Conservation (phyloP, 1,139 yeast genomes). For the Debaryomyces subglobosus region DNA sequence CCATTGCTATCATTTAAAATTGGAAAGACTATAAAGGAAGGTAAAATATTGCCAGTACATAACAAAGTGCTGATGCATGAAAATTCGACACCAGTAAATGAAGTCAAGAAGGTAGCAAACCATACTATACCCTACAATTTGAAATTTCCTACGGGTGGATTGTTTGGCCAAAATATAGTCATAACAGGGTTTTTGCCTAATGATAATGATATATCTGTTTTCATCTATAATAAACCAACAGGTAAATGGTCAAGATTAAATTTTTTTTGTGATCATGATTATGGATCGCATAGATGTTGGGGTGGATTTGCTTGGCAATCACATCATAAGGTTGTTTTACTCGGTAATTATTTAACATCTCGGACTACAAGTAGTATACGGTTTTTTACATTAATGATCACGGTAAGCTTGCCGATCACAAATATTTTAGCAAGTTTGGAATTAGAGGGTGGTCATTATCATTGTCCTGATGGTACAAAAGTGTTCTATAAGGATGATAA, state of each 20-base stretch:
- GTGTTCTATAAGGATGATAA: slow-evolving; percentile 20
- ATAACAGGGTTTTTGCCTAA: slow-evolving; percentile 59
- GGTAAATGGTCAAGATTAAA: slow-evolving; percentile 68
- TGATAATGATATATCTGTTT: slow-evolving; percentile 59
- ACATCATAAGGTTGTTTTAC: slow-evolving; percentile 64
- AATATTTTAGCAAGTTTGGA: slow-evolving; percentile 56
- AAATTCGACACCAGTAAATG: neutral
- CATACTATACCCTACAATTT: slow-evolving; percentile 44
- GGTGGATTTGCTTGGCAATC: slow-evolving; percentile 75
- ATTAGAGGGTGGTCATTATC: slow-evolving; percentile 33
- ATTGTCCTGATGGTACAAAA: slow-evolving; percentile 25
- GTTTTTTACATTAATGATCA: slow-evolving; percentile 57
- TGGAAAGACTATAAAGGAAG: slow-evolving; percentile 37
- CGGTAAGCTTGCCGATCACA: slow-evolving; percentile 68
- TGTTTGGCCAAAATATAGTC: slow-evolving; percentile 65
- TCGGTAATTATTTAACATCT: slow-evolving; percentile 56
- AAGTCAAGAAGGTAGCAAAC: slow-evolving; percentile 8
- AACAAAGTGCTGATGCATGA: slow-evolving; percentile 10
- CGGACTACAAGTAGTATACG: slow-evolving; percentile 56
- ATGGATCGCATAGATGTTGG: slow-evolving; percentile 63
- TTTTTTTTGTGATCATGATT: slow-evolving; percentile 56
- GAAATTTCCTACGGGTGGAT: slow-evolving; percentile 59
- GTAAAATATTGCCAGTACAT: slow-evolving; percentile 35
- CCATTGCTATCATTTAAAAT: slow-evolving; percentile 42
- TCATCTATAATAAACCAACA: slow-evolving; percentile 61